A percentile compares a stretch with the other conserved stretches of the same genome.
phyloP scores from a whole-genome alignment of 2,329 filamentous ascomycete genomes.

The Ophiocordyceps unilateralis region DNA sequence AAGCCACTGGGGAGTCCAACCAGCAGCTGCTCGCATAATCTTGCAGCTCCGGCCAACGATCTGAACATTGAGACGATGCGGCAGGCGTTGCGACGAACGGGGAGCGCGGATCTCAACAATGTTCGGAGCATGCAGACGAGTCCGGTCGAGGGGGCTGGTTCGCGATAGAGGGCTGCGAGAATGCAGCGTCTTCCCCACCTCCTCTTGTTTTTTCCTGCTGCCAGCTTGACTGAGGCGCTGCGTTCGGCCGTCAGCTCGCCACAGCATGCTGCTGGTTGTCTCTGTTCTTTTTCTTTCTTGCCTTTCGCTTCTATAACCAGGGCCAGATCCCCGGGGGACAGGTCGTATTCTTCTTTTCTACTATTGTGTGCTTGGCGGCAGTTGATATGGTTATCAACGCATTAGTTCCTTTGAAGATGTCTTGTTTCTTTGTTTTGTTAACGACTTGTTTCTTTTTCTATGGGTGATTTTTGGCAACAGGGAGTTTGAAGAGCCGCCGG shows the following conservation, averaged over 20 bases:
- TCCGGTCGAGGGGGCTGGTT: slow-evolving; percentile 28
- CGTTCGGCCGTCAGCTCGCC: too few relatives aligned
- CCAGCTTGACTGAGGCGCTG: neutral
- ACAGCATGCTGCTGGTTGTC: neutral
- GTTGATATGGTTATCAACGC: slow-evolving; percentile 1
- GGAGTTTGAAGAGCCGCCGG: slow-evolving; percentile 2
- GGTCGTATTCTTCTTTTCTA: slow-evolving; percentile 1
- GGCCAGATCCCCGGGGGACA: neutral
- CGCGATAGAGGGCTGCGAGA: slow-evolving; percentile 7
- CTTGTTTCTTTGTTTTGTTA: neutral
- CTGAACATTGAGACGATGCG: slow-evolving; percentile 88
- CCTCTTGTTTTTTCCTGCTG: neutral
- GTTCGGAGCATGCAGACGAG: slow-evolving; percentile 39
- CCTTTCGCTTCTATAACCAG: neutral
- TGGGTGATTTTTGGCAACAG: slow-evolving; percentile 1
- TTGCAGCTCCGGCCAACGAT: slow-evolving; percentile 33
- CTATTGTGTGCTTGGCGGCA: neutral
- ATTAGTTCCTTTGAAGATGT: slow-evolving; percentile 1
- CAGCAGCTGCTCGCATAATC: slow-evolving; percentile 32
- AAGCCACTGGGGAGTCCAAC: slow-evolving; percentile 46
- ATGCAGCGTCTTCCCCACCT: neutral
- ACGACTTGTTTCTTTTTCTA: neutral
- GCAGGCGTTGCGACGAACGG: slow-evolving; percentile 71
- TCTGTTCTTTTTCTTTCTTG: neutral
- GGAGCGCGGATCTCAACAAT: slow-evolving; percentile 57